Evolutionary conservation across 495 filamentous ascomycete species (phyloP).

Genomic region (Diplogelasinospora grovesii): DNA sequence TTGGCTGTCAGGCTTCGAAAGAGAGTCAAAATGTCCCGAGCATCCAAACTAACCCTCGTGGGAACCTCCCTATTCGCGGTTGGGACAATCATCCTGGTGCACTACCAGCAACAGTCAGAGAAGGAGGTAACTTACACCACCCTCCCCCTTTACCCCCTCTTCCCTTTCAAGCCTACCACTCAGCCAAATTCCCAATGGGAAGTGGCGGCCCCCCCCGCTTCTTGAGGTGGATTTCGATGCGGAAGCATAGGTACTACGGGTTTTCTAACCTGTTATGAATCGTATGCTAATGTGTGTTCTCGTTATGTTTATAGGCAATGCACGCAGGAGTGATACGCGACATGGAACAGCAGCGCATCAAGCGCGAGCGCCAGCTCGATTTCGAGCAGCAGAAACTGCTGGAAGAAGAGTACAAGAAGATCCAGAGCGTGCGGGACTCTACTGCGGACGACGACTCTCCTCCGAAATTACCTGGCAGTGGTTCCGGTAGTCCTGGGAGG

Average conservation of each 20-base stretch:
- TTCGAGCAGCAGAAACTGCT: constrained; percentile 85
- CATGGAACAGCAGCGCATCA: constrained; percentile 86
- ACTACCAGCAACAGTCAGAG: constrained; percentile 80
- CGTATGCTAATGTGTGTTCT: too few species aligned
- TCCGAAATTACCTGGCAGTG: too few species aligned
- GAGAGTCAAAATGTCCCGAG: constrained; percentile 79
- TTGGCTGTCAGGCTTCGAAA: too few species aligned
- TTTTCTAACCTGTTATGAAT: too few species aligned
- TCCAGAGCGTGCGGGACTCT: constrained; percentile 53
- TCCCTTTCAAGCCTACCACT: background rate
- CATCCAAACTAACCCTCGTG: constrained; percentile 78
- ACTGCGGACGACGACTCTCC: too few species aligned
- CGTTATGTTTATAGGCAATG: constrained; percentile 65
- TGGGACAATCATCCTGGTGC: constrained; percentile 77
- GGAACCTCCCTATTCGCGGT: constrained; percentile 69
- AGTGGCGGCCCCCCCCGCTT: too few species aligned
- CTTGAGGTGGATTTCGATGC: too few species aligned
- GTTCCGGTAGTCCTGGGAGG: too few species aligned
- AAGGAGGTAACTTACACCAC: constrained; percentile 56
- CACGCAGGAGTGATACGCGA: constrained; percentile 91
- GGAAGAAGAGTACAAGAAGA: constrained; percentile 84
- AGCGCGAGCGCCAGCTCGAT: constrained; percentile 80
- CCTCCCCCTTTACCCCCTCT: background rate
- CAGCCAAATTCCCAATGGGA: background rate
- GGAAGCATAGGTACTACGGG: too few species aligned